Base-by-base conservation (phyloP, 1,284 basidiomycete genomes). In the Trichosporon sp. region DNA sequence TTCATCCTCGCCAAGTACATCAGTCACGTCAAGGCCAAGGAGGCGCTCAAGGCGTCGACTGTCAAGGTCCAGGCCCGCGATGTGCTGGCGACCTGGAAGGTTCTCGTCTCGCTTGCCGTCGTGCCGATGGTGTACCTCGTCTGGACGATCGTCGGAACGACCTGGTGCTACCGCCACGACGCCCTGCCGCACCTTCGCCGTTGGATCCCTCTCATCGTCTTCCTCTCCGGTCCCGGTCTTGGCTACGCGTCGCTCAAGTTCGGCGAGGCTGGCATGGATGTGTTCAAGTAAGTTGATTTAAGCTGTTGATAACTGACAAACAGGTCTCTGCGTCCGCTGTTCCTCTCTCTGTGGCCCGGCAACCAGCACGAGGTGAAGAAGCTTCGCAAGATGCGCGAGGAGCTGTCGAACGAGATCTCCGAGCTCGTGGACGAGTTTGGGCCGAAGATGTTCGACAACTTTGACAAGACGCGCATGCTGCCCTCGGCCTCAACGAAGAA, bases 211-310 rank as follows among this genome's bases (percentile, higher is more conserved):
- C 86, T 96, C 74, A 83, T 93, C 44, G 89, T 94, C 68, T 86
- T 94, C 71, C 84, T 88, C 21, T 86, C 89, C 1, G 84, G 99
- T 47, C 97, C 97, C 7, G 88, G 91, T 78, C 91, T 98, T 85
- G 95, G 92, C 65, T 95, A 92, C 80, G 94, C 94, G 8, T 93
- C 96, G 11, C 87, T 99, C 72, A 98, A 98, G 83, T 99, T 99
- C 79, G 96, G 96, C 62, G 97, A 99, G 83, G 97, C 96, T 21
- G 97, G 97, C 42, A 91, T 98, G 89, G 97, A 99, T 79, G 95
- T 99, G 38, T 87, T 97, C 74, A 99, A 99, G 93, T 97, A 64
- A 67, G 77, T 76, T n/a, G 53, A 23, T 29, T 13, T 21, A 3
- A 65, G 8, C 56, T 18, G 25, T 7, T n/a, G 13, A 5, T 18